phyloP scores from a whole-genome alignment of 495 filamentous ascomycete species.

The Trichocladium antarcticum region DNA sequence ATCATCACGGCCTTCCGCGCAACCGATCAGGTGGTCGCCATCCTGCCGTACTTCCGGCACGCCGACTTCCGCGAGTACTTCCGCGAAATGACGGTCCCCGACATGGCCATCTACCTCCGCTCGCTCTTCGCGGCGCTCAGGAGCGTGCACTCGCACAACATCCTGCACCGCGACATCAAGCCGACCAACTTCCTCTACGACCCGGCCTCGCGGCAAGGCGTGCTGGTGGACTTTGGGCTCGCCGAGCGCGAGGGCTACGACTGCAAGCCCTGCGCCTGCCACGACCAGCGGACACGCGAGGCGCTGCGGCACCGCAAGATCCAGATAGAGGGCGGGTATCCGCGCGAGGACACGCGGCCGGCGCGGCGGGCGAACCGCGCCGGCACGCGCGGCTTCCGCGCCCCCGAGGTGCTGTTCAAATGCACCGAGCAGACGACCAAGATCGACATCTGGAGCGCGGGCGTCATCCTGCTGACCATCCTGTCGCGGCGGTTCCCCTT shows the following conservation, averaged over 20 bases:
- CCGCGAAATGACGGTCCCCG: conserved; percentile 66
- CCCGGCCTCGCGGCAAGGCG: conserved; percentile 63
- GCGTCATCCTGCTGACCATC: conserved; percentile 86
- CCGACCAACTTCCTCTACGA: conserved; percentile 99
- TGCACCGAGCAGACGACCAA: conserved; percentile 93
- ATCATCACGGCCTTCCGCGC: conserved; percentile 91
- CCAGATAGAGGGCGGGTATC: conserved; percentile 67
- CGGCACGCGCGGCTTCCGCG: conserved; percentile 91
- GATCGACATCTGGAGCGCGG: conserved; percentile 94
- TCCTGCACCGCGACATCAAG: conserved; percentile 96
- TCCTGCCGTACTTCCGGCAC: conserved; percentile 91
- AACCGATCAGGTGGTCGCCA: conserved; percentile 87
- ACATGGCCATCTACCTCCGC: conserved; percentile 80
- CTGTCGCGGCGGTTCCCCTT: conserved; percentile 88
- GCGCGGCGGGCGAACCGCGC: conserved; percentile 87
- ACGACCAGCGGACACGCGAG: conserved; percentile 32
- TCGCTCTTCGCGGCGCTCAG: conserved; percentile 77
- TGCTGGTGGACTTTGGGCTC: conserved; percentile 92
- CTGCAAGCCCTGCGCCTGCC: conserved; percentile 61
- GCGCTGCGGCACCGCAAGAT: conserved; percentile 22
- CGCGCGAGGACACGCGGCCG: conserved; percentile 75
- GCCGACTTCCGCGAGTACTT: conserved; percentile 95
- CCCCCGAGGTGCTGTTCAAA: conserved; percentile 93
- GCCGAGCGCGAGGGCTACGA: conserved; percentile 74
- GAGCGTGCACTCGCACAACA: conserved; percentile 68